A percentile compares a stretch with the other conserved stretches of the same genome.
phyloP scores from a whole-genome alignment of 164 flowering plant genomes.

The Hamamelis virginiana region DNA sequence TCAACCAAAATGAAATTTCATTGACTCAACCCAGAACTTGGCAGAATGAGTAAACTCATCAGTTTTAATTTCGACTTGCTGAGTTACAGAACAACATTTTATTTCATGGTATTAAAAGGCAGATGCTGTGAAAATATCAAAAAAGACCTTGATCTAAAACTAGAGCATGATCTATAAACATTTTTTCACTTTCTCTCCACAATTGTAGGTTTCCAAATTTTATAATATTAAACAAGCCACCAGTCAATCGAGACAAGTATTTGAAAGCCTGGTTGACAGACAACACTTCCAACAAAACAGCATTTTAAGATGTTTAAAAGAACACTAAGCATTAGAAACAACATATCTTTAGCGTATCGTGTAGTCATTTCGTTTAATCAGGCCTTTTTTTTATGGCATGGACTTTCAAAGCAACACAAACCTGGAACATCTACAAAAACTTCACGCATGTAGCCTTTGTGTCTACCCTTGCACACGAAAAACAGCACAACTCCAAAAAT shows the following conservation, averaged over 20 bases:
- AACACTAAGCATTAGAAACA: too few species aligned
- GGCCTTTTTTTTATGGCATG: too few species aligned
- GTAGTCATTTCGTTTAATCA: too few species aligned
- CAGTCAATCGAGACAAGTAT: too few species aligned
- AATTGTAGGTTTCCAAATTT: background rate
- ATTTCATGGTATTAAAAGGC: background rate
- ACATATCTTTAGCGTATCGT: too few species aligned
- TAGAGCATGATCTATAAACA: too few species aligned
- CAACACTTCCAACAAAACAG: too few species aligned
- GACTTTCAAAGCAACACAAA: conserved; percentile 18
- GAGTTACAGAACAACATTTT: background rate
- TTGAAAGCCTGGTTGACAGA: too few species aligned
- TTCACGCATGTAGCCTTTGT: conserved; percentile 64
- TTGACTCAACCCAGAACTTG: background rate
- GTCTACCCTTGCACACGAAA: conserved; percentile 53
- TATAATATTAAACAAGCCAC: too few species aligned
- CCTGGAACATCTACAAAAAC: conserved; percentile 96
- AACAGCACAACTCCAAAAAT: conserved; percentile 45
- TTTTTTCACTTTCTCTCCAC: too few species aligned
- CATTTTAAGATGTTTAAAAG: too few species aligned
- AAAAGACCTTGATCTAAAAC: too few species aligned
- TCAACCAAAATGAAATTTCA: background rate
- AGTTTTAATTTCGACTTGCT: background rate
- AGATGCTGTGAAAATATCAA: background rate
- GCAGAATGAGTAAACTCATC: background rate